These are phyloP conservation scores for Cutaneotrichosporon mucoides DNA, from an alignment of 1,284 basidiomycete species.

Conservation along the genomic window DNA sequence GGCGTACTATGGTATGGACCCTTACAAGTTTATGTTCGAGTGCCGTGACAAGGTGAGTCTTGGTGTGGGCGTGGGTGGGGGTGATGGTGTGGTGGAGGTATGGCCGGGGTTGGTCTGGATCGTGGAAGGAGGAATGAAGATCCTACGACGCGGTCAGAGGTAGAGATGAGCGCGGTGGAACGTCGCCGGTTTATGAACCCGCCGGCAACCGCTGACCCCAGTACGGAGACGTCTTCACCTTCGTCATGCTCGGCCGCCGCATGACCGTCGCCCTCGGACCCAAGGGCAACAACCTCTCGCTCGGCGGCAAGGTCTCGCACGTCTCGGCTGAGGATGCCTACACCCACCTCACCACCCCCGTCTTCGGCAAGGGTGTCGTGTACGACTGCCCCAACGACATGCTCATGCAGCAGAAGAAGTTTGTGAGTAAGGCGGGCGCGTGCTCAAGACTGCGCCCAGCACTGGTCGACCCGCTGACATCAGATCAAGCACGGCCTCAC, in stretches of 20 bases:
- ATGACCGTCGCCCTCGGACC: conserved; percentile 89
- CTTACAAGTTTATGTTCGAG: conserved; percentile 67
- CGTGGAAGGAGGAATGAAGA: no score
- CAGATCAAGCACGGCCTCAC: conserved; percentile 86
- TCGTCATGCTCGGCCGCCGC: conserved; percentile 79
- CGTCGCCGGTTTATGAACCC: no score
- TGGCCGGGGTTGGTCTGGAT: no score
- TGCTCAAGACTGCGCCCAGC: no score
- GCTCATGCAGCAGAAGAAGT: conserved; percentile 99
- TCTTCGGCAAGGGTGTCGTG: conserved; percentile 96
- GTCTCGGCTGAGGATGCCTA: conserved; percentile 97
- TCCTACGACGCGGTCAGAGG: no score
- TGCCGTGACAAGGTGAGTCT: conserved; percentile 72
- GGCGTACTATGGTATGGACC: conserved; percentile 70
- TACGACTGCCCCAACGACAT: conserved; percentile 96
- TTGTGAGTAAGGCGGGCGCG: conserved; percentile 50
- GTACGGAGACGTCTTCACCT: conserved; percentile 83
- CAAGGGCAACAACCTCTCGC: conserved; percentile 89
- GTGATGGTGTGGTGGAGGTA: no score
- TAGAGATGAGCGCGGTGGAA: no score
- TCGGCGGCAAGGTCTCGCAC: conserved; percentile 87
- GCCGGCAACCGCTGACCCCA: conserved; percentile 22
- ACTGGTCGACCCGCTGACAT: no score
- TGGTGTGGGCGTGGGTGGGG: no score
- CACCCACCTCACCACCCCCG: conserved; percentile 84